Percentiles rank a stretch among this genome's conserved stretches.
These are phyloP conservation scores for Phytophthora pinifolia DNA, from an alignment of 352 stramenopile species.

Conservation along the genomic window DNA sequence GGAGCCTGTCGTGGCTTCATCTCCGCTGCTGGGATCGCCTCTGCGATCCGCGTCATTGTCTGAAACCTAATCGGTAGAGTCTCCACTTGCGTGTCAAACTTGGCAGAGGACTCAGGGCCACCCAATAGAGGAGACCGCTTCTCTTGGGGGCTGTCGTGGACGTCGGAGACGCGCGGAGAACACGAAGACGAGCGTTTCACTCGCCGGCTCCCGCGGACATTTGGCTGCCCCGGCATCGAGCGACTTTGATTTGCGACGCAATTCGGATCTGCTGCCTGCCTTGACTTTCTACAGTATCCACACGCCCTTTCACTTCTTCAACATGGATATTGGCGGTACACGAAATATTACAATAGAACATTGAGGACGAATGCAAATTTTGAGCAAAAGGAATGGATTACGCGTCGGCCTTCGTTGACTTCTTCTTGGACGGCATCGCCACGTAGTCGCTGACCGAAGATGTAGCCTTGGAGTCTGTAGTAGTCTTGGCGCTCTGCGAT, in stretches of 20 bases:
- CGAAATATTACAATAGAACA: constrained; percentile 12
- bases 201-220: constrained; percentile 1
- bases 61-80: constrained; percentile 23
- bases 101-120: constrained; percentile 4
- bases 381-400: constrained; percentile 19
- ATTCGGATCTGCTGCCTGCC: constrained; percentile 14
- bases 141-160: not conserved
- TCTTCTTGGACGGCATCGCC: constrained; percentile 59
- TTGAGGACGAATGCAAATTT: not conserved
- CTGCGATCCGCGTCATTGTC: constrained; percentile 20
- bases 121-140: constrained; percentile 8
- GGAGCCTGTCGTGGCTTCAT: not conserved
- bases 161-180: constrained; percentile 5
- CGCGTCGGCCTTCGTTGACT: constrained; percentile 37
- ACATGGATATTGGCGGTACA: constrained; percentile 18
- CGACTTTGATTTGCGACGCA: constrained; percentile 27
- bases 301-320: constrained; percentile 27
- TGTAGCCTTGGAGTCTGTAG: constrained; percentile 25
- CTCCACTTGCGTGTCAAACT: constrained; percentile 32
- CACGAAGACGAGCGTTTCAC: constrained; percentile 2
- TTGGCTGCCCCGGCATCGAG: constrained; percentile 12
- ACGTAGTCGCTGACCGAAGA: constrained; percentile 67
- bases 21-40: not conserved
- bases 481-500: constrained; percentile 41
- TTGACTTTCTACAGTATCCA: constrained; percentile 32